phyloP scores from a whole-genome alignment of 163 green algal genomes.

The Scenedesmus sp. region DNA sequence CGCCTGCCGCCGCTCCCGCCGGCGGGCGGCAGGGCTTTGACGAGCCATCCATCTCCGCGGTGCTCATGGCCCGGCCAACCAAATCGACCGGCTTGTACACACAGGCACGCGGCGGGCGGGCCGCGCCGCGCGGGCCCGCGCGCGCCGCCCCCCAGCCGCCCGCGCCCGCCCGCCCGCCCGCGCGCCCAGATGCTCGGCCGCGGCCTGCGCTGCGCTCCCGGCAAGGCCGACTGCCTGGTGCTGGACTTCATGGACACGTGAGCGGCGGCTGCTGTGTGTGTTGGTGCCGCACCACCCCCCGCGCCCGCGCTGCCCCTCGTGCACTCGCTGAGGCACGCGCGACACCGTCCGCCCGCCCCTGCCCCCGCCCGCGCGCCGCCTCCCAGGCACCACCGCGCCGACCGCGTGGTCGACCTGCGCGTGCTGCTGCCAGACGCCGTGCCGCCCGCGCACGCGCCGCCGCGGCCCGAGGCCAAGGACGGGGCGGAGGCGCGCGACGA shows the following conservation, averaged over 20 bases:
- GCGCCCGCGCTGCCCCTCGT: too few relatives aligned
- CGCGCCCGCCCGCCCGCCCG: too few relatives aligned
- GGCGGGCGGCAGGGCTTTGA: constrained; percentile 43
- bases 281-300: too few relatives aligned
- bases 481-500: not conserved
- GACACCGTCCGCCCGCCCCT: too few relatives aligned
- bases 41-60: constrained; percentile 12
- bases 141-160: too few relatives aligned
- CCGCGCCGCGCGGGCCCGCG: too few relatives aligned
- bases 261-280: too few relatives aligned
- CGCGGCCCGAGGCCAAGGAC: not conserved
- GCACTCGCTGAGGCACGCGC: too few relatives aligned
- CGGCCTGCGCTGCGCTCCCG: constrained; percentile 21
- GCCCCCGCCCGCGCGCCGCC: too few relatives aligned
- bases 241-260: constrained; percentile 50
- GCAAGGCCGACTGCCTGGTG: constrained; percentile 45
- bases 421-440: constrained; percentile 25
- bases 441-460: too few relatives aligned
- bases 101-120: constrained; percentile 37
- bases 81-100: constrained; percentile 40
- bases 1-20: too few relatives aligned
- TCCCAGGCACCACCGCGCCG: constrained; percentile 8
- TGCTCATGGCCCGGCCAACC: constrained; percentile 48
- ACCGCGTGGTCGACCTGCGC: constrained; percentile 1
- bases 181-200: constrained; percentile 51